phyloP scores from a whole-genome alignment of 176 grass and related monocot species.

The Cenchrus purpureus region DNA sequence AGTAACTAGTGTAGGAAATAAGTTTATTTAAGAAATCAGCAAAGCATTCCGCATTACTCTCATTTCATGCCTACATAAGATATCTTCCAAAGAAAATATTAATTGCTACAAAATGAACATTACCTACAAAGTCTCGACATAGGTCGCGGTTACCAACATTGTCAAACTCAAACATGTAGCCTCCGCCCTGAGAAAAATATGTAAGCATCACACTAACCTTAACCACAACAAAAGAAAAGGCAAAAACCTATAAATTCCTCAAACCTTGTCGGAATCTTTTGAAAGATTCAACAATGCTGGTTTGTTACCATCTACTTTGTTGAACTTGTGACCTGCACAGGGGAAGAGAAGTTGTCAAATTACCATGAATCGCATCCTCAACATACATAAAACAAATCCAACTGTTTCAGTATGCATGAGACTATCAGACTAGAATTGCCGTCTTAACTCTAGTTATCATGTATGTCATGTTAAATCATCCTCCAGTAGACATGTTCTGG shows the following conservation, averaged over 20 bases:
- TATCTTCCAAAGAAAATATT: background rate
- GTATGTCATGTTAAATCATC: background rate
- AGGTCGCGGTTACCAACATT: constrained; percentile 69
- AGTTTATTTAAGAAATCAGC: background rate
- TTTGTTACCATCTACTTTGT: constrained; percentile 87
- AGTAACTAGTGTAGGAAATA: background rate
- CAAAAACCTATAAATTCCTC: constrained; percentile 20
- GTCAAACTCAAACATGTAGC: constrained; percentile 97
- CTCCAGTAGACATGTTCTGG: background rate
- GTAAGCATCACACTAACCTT: background rate
- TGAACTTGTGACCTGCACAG: constrained; percentile 86
- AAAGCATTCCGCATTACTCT: background rate
- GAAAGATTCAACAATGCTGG: constrained; percentile 88
- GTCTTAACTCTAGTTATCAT: background rate
- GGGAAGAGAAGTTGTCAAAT: constrained; percentile 16
- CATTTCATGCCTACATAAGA: constrained; percentile 11
- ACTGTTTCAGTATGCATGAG: background rate
- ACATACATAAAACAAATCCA: constrained; percentile 13
- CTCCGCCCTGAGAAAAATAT: constrained; percentile 63
- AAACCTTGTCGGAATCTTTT: constrained; percentile 89
- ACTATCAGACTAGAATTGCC: background rate
- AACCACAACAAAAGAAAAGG: constrained; percentile 6
- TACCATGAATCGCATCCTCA: constrained; percentile 10
- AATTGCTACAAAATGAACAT: constrained; percentile 25
- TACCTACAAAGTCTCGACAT: constrained; percentile 89